phyloP scores from a whole-genome alignment of 805 yeast genomes.

The Schwanniomyces vanrijiae region DNA sequence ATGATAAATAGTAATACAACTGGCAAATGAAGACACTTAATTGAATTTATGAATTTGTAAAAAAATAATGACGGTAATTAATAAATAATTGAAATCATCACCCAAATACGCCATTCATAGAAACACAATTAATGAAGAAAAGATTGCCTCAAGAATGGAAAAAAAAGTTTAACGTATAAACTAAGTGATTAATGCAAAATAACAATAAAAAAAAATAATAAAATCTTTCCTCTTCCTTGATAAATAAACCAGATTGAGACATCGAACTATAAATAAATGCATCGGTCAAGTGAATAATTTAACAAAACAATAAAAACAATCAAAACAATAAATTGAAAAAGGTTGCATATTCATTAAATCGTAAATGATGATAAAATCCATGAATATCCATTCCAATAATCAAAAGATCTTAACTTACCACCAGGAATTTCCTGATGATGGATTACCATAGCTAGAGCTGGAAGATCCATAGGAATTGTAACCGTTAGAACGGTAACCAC shows the following conservation, averaged over 20 bases:
- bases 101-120: conserved; percentile 6
- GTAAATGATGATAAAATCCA: conserved; percentile 1
- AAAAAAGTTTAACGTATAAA: conserved; percentile 16
- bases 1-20: conserved; percentile 7
- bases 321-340: not conserved
- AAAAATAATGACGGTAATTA: not conserved
- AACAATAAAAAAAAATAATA: conserved; percentile 9
- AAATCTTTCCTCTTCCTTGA: conserved; percentile 21
- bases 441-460: conserved; percentile 31
- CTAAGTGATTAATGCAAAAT: conserved; percentile 24
- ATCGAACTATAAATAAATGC: conserved; percentile 19
- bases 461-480: conserved; percentile 24
- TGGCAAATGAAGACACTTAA: conserved; percentile 3
- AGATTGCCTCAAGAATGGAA: conserved; percentile 10
- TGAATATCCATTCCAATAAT: conserved; percentile 2
- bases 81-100: conserved; percentile 6
- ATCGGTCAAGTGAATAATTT: conserved; percentile 10
- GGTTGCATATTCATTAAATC: conserved; percentile 9
- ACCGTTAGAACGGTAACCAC: conserved; percentile 16
- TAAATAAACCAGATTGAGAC: conserved; percentile 22
- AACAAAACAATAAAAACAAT: conserved; percentile 8
- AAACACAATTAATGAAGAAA: conserved; percentile 13
- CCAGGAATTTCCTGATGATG: conserved; percentile 38
- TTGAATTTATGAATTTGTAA: conserved; percentile 1
- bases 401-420: conserved; percentile 26